Evolutionary conservation across 2,329 filamentous ascomycete genomes (phyloP), one percentile per base, ranked within the genome.

Genomic region (Phialophora macrospora): DNA sequence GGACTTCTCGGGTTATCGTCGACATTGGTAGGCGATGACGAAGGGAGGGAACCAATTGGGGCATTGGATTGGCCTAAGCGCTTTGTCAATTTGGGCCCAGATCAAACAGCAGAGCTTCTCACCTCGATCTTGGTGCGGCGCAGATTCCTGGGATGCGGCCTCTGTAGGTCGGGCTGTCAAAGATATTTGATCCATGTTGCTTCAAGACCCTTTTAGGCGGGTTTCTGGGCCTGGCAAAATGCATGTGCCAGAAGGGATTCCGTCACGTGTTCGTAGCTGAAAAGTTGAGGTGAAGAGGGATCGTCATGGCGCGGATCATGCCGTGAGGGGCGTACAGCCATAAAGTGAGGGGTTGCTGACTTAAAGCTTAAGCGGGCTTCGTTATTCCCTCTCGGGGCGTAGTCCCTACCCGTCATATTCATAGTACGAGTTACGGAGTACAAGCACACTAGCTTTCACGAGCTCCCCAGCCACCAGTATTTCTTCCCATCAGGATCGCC

Each of bases 1-100:
- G 69, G 69, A 38, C 69, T 71, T 54, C 67, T 61, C n/a, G 67
- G 65, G 28, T 67, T 69, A 28, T 64, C 63, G 56, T 68, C 69
- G 26, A 51, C 32, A 22, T 63, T 28, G 41, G 11, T 7, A 41
- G 38, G 6, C 20, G 58, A 17, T 5, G 55, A 58, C 4, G 41
- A 55, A 52, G 54, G 30, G n/a, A 20, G 55, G 32, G 34, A 54
- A 24, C 28, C 20, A 44, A 56, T 30, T 38, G 46, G 58, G n/a
- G 24, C 24, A 26, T 28, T 32, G 17, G 41, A 46, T 14, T 20
- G n/a, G 46, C 46, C 56, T 59, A 26, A 20, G 38, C 17, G 8
- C 24, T 28, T 44, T 8, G 44, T 59, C 44, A 59, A 28, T 12
- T 49, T 24, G 28, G 20, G 44, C 14, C 28, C 26, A 20, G 14